phyloP scores from a whole-genome alignment of 2,329 filamentous ascomycete genomes.

The Botrytis paeoniae region DNA sequence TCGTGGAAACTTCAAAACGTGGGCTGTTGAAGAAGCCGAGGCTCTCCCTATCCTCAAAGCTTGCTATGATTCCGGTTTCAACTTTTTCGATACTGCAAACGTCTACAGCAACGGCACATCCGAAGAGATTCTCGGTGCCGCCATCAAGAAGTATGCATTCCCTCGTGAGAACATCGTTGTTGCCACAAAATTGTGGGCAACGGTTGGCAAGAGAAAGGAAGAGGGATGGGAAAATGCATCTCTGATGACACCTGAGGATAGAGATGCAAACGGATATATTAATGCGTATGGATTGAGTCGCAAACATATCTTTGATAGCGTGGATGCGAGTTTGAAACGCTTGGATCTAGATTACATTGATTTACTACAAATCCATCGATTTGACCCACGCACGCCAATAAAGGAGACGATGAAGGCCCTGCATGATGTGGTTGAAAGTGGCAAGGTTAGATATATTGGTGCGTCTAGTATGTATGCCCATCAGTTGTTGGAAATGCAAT shows the following conservation, averaged over 20 bases:
- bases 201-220: slow-evolving; percentile 21
- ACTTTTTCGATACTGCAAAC: slow-evolving; percentile 48
- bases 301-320: slow-evolving; percentile 63
- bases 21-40: slow-evolving; percentile 30
- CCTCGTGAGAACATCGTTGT: slow-evolving; percentile 63
- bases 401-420: slow-evolving; percentile 61
- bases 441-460: slow-evolving; percentile 53
- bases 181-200: slow-evolving; percentile 56
- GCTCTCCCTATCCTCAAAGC: slow-evolving; percentile 52
- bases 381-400: slow-evolving; percentile 49
- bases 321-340: slow-evolving; percentile 54
- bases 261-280: slow-evolving; percentile 43
- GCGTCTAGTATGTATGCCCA: slow-evolving; percentile 40
- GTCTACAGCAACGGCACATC: slow-evolving; percentile 54
- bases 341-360: slow-evolving; percentile 48
- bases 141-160: slow-evolving; percentile 61
- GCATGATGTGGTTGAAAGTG: slow-evolving; percentile 55
- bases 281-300: slow-evolving; percentile 55
- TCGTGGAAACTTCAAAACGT: background rate
- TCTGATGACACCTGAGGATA: slow-evolving; percentile 23
- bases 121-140: slow-evolving; percentile 44
- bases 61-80: slow-evolving; percentile 50
- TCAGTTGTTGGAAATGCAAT: slow-evolving; percentile 42
- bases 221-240: slow-evolving; percentile 21
- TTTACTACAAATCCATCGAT: slow-evolving; percentile 57